Percentiles rank a stretch among this genome's conserved stretches.
These are phyloP conservation scores for Groenewaldozyma salmanticensis DNA, from an alignment of 805 yeast species.

Conservation along the genomic window DNA sequence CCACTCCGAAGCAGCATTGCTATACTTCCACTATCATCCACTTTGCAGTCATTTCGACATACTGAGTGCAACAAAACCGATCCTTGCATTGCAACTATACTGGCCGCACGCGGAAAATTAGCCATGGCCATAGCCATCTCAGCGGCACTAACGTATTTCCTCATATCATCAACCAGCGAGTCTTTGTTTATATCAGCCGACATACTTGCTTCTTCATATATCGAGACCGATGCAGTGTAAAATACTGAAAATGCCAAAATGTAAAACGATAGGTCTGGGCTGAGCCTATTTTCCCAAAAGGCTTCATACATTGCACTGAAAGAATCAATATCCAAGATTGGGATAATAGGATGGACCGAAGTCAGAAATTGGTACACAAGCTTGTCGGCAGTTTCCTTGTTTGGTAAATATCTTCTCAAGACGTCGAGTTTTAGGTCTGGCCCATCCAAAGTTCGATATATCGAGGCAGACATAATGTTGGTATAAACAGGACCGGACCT, in stretches of 20 bases:
- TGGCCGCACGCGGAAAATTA: slow-evolving; percentile 8
- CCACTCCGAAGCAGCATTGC: slow-evolving; percentile 7
- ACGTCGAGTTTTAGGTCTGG: background rate
- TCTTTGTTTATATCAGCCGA: background rate
- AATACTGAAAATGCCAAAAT: slow-evolving; percentile 6
- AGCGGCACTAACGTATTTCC: slow-evolving; percentile 7
- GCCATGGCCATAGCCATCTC: slow-evolving; percentile 7
- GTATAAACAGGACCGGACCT: background rate
- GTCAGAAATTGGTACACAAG: slow-evolving; percentile 6
- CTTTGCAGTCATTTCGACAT: slow-evolving; percentile 9
- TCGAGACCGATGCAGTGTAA: slow-evolving; percentile 8
- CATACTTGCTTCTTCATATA: slow-evolving; percentile 6
- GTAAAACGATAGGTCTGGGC: slow-evolving; percentile 6
- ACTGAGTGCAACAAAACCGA: slow-evolving; percentile 7
- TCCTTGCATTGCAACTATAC: slow-evolving; percentile 6
- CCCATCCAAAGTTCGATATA: background rate
- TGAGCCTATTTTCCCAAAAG: background rate
- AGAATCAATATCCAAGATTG: slow-evolving; percentile 5
- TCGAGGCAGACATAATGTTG: background rate
- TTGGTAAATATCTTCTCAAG: slow-evolving; percentile 1
- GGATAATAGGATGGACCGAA: slow-evolving; percentile 10
- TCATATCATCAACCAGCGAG: slow-evolving; percentile 4
- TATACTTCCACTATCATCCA: slow-evolving; percentile 8
- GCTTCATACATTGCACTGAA: slow-evolving; percentile 3
- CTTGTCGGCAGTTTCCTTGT: slow-evolving; percentile 2